Percentiles rank a stretch among this genome's conserved stretches.
Conservation (phyloP, 2,329 filamentous ascomycete species). For the Rutstroemia sp. region DNA sequence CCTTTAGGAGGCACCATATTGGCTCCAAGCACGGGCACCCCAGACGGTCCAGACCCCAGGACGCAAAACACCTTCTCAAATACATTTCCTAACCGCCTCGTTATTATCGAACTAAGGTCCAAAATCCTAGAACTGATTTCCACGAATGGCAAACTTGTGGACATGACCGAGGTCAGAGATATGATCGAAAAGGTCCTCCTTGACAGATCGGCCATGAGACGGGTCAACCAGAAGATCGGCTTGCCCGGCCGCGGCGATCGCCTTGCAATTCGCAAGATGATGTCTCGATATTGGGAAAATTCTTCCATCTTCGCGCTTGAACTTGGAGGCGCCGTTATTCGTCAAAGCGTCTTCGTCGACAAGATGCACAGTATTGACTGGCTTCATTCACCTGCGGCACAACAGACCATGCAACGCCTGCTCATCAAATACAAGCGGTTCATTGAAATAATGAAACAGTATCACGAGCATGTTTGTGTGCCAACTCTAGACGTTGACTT, state of each 20-base stretch:
- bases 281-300: slow-evolving; percentile 65
- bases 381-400: slow-evolving; percentile 63
- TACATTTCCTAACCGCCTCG: slow-evolving; percentile 51
- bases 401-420: slow-evolving; percentile 56
- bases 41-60: slow-evolving; percentile 30
- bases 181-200: slow-evolving; percentile 41
- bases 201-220: slow-evolving; percentile 32
- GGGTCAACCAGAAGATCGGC: slow-evolving; percentile 32
- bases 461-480: slow-evolving; percentile 46
- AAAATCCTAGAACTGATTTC: slow-evolving; percentile 36
- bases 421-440: slow-evolving; percentile 60
- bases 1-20: slow-evolving; percentile 66
- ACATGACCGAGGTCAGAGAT: slow-evolving; percentile 44
- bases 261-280: slow-evolving; percentile 55
- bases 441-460: slow-evolving; percentile 46
- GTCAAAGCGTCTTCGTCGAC: slow-evolving; percentile 58
- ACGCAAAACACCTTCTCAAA: slow-evolving; percentile 22
- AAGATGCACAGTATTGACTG: slow-evolving; percentile 75
- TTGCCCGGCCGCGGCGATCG: slow-evolving; percentile 29
- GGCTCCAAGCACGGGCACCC: slow-evolving; percentile 43
- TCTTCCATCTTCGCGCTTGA: slow-evolving; percentile 57
- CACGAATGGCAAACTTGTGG: slow-evolving; percentile 28
- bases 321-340: slow-evolving; percentile 55
- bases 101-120: slow-evolving; percentile 39
- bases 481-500: slow-evolving; percentile 70